These are phyloP conservation scores for Glycine latifolia DNA, from an alignment of 306 rosid genomes.

Conservation along the genomic window DNA sequence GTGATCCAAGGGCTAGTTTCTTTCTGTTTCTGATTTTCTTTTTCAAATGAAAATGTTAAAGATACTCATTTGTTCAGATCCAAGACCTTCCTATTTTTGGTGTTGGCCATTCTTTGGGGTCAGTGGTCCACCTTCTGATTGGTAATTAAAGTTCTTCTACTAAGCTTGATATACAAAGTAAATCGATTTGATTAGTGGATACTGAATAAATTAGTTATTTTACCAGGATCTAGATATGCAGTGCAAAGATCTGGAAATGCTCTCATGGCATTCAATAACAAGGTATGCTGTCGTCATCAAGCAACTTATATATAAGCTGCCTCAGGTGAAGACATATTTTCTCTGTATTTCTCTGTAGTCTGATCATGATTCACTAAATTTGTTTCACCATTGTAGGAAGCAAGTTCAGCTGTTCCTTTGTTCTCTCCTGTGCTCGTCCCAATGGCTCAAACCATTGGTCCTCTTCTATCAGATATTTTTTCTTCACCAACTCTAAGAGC, in stretches of 20 bases:
- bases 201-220: conserved; percentile 53
- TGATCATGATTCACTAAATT: conserved; percentile 32
- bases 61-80: conserved; percentile 64
- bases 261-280: conserved; percentile 95
- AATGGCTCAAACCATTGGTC: conserved; percentile 92
- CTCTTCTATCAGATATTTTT: conserved; percentile 88
- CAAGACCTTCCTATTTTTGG: conserved; percentile 94
- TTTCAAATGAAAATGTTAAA: conserved; percentile 19
- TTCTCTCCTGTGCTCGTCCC: conserved; percentile 96
- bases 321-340: conserved; percentile 1
- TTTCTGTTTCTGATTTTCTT: conserved; percentile 25
- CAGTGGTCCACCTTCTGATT: conserved; percentile 94
- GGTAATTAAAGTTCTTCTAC: conserved; percentile 64
- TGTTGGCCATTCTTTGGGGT: conserved; percentile 96
- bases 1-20: conserved; percentile 29
- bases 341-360: background rate
- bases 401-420: conserved; percentile 89
- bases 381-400: conserved; percentile 68
- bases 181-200: conserved; percentile 46
- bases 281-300: conserved; percentile 59
- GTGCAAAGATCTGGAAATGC: conserved; percentile 95
- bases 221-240: conserved; percentile 95
- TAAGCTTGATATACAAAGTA: conserved; percentile 37
- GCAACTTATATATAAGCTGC: background rate
- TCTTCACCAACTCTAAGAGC: conserved; percentile 89